Evolutionary conservation across 2,329 filamentous ascomycete genomes (phyloP).

Genomic region (Gliomastix tumulicola): DNA sequence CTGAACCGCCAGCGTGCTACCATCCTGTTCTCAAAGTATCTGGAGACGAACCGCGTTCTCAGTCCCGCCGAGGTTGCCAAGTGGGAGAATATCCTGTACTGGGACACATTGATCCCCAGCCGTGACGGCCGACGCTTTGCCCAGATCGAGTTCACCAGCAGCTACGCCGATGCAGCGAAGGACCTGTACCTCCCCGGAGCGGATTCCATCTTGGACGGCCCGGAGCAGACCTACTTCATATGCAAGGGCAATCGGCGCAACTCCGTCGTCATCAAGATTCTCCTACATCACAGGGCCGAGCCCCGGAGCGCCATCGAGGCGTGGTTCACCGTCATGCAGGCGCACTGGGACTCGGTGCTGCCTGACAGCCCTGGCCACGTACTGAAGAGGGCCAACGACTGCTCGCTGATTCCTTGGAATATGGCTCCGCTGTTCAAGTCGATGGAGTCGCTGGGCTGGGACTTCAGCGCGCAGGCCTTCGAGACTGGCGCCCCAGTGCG

Average conservation of each 20-base stretch:
- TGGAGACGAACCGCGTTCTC: constrained; percentile 43
- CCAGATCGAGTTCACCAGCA: constrained; percentile 31
- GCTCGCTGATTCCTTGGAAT: constrained; percentile 9
- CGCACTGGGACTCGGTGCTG: constrained; percentile 17
- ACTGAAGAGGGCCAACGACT: background rate
- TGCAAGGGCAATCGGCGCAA: constrained; percentile 7
- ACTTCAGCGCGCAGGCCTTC: constrained; percentile 22
- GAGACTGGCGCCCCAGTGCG: constrained; percentile 28
- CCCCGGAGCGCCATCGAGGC: constrained; percentile 21
- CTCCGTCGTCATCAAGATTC: constrained; percentile 20
- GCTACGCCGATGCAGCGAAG: constrained; percentile 29
- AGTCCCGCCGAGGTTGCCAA: constrained; percentile 59
- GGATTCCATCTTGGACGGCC: constrained; percentile 16
- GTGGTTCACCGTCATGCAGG: constrained; percentile 29
- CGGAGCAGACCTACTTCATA: constrained; percentile 19
- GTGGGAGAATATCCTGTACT: constrained; percentile 55
- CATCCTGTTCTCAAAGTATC: constrained; percentile 60
- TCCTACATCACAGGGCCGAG: constrained; percentile 21
- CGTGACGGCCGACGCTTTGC: constrained; percentile 14
- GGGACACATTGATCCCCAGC: constrained; percentile 23
- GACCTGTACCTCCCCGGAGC: background rate
- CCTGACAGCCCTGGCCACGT: background rate
- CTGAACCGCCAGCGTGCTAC: constrained; percentile 83
- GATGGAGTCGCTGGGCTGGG: constrained; percentile 22
- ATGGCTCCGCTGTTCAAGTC: constrained; percentile 1